phyloP scores from a whole-genome alignment of 1,284 basidiomycete genomes.

The Naganishia cerealis region DNA sequence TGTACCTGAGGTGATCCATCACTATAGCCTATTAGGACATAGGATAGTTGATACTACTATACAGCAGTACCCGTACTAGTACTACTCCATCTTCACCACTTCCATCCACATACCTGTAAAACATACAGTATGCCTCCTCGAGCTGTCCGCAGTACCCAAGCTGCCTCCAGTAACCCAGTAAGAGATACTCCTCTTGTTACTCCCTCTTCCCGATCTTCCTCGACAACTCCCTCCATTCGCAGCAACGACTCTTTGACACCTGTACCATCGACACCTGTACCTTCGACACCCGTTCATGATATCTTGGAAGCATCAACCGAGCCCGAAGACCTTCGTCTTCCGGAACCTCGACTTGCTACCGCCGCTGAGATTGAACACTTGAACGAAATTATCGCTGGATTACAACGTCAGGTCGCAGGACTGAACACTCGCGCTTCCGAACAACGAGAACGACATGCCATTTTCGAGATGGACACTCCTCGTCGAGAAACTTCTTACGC shows the following conservation, averaged over 20 bases:
- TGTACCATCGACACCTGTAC: neutral
- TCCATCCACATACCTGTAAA: neutral
- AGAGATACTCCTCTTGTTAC: too few relatives aligned
- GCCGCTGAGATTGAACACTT: conserved; percentile 4
- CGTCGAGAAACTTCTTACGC: conserved; percentile 9
- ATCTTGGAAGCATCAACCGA: neutral
- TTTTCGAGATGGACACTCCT: too few relatives aligned
- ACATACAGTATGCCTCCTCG: too few relatives aligned
- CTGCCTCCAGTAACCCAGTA: too few relatives aligned
- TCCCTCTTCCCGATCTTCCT: neutral
- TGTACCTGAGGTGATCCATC: conserved; percentile 10
- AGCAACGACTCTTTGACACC: too few relatives aligned
- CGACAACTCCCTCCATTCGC: neutral
- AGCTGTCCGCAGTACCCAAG: too few relatives aligned
- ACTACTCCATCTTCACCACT: too few relatives aligned
- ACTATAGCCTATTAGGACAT: conserved; percentile 17
- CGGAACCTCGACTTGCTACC: conserved; percentile 5
- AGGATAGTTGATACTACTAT: conserved; percentile 4
- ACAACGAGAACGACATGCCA: too few relatives aligned
- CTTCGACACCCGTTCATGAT: neutral
- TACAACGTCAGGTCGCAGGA: neutral
- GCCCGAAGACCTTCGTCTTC: conserved; percentile 6
- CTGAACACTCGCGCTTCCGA: too few relatives aligned
- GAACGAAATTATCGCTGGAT: neutral
- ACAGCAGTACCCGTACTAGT: too few relatives aligned